These are phyloP conservation scores for Claviceps sorghi DNA, from an alignment of 2,329 filamentous ascomycete species.

Conservation along the genomic window DNA sequence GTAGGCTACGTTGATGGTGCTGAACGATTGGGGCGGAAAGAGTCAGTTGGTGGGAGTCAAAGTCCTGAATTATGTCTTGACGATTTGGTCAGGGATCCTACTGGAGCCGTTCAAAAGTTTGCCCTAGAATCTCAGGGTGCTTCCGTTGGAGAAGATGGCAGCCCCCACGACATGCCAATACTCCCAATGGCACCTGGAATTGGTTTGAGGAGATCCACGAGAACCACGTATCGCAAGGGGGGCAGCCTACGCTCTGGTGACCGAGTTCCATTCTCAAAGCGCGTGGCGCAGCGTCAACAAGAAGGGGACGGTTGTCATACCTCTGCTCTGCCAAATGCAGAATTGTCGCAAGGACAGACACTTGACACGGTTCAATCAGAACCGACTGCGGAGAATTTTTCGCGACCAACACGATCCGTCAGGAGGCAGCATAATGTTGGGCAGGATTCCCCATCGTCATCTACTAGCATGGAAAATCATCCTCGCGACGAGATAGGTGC, in stretches of 20 bases:
- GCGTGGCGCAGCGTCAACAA: constrained; percentile 46
- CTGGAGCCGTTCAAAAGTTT: constrained; percentile 55
- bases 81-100: constrained; percentile 67
- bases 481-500: constrained; percentile 18
- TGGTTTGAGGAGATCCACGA: constrained; percentile 75
- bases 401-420: constrained; percentile 36
- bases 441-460: constrained; percentile 27
- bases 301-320: constrained; percentile 35
- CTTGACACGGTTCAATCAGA: constrained; percentile 57
- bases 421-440: constrained; percentile 32
- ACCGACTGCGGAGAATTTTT: constrained; percentile 48
- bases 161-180: constrained; percentile 67
- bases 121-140: constrained; percentile 38
- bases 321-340: constrained; percentile 21
- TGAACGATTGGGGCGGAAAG: constrained; percentile 61
- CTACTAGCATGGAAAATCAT: constrained; percentile 30
- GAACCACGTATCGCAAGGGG: constrained; percentile 75
- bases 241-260: constrained; percentile 75
- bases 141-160: constrained; percentile 25
- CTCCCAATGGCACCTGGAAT: constrained; percentile 63
- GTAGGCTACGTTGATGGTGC: constrained; percentile 70
- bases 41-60: constrained; percentile 42
- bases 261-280: constrained; percentile 58
- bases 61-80: constrained; percentile 58
- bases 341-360: constrained; percentile 33